phyloP scores from a whole-genome alignment of 1,139 yeast species.

The Pneumocystis carinii region DNA sequence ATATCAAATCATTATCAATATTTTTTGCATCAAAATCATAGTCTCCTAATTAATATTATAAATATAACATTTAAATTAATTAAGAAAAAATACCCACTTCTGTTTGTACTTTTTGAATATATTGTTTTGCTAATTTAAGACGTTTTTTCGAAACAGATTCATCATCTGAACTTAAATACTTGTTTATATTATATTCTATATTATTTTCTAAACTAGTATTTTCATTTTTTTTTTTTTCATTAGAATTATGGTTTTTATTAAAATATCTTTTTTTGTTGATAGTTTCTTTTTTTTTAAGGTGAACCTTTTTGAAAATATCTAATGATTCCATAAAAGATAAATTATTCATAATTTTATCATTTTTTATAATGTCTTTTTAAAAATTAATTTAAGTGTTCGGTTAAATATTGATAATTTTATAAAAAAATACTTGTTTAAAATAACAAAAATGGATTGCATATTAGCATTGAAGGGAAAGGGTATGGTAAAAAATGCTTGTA shows the following conservation, averaged over 20 bases:
- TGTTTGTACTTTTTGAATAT: conserved; percentile 58
- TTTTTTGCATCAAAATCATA: conserved; percentile 82
- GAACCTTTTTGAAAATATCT: conserved; percentile 9
- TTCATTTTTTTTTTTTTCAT: conserved; percentile 18
- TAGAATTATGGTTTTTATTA: conserved; percentile 3
- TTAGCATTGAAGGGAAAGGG: neutral
- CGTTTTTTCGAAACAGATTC: conserved; percentile 90
- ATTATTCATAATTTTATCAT: conserved; percentile 12
- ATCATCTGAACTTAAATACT: conserved; percentile 29
- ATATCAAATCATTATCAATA: conserved; percentile 70
- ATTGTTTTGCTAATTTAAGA: conserved; percentile 84
- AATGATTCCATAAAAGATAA: conserved; percentile 16
- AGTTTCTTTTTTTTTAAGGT: neutral
- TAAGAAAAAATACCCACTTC: conserved; percentile 32
- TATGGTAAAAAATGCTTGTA: neutral
- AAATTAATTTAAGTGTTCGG: neutral
- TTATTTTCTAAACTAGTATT: conserved; percentile 17
- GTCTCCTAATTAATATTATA: conserved; percentile 25
- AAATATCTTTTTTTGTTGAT: conserved; percentile 6
- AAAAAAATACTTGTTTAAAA: neutral
- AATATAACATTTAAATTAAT: conserved; percentile 4
- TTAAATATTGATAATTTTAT: neutral
- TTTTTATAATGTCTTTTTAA: neutral
- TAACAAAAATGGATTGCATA: neutral
- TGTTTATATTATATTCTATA: neutral